A percentile compares a stretch with the other conserved stretches of the same genome.
These are phyloP conservation scores for Lathyrus sativus DNA, from an alignment of 306 rosid genomes.

Conservation along the genomic window DNA sequence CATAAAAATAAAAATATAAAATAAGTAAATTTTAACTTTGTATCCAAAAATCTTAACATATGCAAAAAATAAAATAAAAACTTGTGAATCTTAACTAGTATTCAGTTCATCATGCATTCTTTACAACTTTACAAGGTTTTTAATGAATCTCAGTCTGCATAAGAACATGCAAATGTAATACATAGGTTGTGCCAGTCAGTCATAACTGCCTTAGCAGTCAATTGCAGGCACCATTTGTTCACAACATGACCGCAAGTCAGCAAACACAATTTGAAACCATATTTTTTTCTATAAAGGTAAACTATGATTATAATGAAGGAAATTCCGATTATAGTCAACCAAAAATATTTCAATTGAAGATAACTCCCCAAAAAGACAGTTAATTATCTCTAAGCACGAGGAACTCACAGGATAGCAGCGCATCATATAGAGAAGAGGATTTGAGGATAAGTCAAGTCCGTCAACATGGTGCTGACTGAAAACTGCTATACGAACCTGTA, in stretches of 20 bases:
- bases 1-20: background rate
- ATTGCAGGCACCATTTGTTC: conserved; percentile 19
- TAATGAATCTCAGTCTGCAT: conserved; percentile 3
- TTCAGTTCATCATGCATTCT: conserved; percentile 26
- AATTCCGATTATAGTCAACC: conserved; percentile 19
- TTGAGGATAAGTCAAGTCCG: conserved; percentile 92
- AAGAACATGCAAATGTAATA: background rate
- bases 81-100: background rate
- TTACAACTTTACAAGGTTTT: conserved; percentile 25
- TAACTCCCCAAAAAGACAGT: conserved; percentile 6
- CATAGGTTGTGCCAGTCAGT: background rate
- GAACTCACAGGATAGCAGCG: conserved; percentile 95
- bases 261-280: conserved; percentile 23
- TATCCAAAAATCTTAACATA: background rate
- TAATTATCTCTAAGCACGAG: conserved; percentile 26
- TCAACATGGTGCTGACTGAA: conserved; percentile 99
- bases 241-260: conserved; percentile 8
- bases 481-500: conserved; percentile 97
- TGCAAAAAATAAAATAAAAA: conserved; percentile 21
- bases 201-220: conserved; percentile 11
- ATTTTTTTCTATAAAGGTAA: conserved; percentile 22
- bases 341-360: conserved; percentile 3
- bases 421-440: conserved; percentile 98
- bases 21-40: conserved; percentile 1
- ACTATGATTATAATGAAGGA: conserved; percentile 24